Evolutionary conservation across 2,329 filamentous ascomycete species (phyloP).

Genomic region (Aureobasidium zeae): DNA sequence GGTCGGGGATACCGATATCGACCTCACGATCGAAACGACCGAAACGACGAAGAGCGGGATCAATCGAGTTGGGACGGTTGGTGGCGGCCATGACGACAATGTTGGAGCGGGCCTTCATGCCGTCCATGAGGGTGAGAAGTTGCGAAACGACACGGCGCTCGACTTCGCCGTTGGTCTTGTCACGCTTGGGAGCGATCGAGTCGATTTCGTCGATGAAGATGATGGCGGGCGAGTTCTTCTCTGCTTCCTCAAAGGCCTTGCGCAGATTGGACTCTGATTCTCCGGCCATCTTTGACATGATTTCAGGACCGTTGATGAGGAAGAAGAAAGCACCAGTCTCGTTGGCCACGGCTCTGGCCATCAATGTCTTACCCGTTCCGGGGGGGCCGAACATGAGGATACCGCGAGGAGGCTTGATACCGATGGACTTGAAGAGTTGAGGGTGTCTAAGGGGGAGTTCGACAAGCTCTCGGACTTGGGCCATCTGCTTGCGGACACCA

Average conservation of each 20-base stretch:
- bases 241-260: constrained; percentile 98
- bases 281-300: constrained; percentile 99
- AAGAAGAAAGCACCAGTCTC: constrained; percentile 99
- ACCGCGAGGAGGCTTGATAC: constrained; percentile 98
- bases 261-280: constrained; percentile 97
- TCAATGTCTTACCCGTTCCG: constrained; percentile 98
- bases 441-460: constrained; percentile 94
- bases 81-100: constrained; percentile 99
- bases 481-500: constrained; percentile 99
- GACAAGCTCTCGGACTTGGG: constrained; percentile 96
- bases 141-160: constrained; percentile 98
- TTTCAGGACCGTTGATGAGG: constrained; percentile 97
- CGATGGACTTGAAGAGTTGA: constrained; percentile 99
- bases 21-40: constrained; percentile 98
- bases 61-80: constrained; percentile 97
- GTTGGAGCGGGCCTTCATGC: constrained; percentile 98
- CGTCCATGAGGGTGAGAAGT: constrained; percentile 95
- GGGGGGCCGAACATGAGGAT: constrained; percentile 90
- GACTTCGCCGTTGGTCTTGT: constrained; percentile 98
- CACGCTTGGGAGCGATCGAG: constrained; percentile 97
- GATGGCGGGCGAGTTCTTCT: constrained; percentile 98
- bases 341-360: constrained; percentile 97
- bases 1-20: constrained; percentile 95
- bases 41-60: constrained; percentile 93
- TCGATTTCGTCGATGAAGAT: constrained; percentile 99